A percentile compares a stretch with the other conserved stretches of the same genome.
Conservation (phyloP, 805 yeast genomes). For the Tetrapisispora iriomotensis region DNA sequence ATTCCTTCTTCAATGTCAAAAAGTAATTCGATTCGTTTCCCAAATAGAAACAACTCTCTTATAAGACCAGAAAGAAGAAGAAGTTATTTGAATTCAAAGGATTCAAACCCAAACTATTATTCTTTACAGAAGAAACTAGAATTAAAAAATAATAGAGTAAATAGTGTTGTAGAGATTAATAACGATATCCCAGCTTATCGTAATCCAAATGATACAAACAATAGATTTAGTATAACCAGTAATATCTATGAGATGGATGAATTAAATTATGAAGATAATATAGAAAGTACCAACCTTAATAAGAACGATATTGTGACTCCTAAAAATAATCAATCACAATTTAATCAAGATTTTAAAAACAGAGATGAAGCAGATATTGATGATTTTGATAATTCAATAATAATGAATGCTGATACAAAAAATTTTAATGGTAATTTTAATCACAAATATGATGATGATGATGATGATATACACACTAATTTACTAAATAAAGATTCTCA, state of each 20-base stretch:
- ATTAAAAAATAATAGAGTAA: slow-evolving; percentile 51
- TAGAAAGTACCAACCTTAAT: neutral
- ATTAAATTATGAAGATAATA: neutral
- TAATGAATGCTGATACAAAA: neutral
- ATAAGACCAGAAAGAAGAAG: slow-evolving; percentile 78
- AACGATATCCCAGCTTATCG: neutral
- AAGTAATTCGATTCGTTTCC: slow-evolving; percentile 3
- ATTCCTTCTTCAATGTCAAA: neutral
- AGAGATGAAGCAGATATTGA: neutral
- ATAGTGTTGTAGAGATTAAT: slow-evolving; percentile 6
- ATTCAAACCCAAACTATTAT: slow-evolving; percentile 60
- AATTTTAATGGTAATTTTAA: neutral
- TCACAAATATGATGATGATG: neutral
- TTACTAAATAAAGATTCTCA: neutral
- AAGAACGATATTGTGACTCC: neutral
- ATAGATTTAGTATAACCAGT: slow-evolving; percentile 3
- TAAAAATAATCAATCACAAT: neutral
- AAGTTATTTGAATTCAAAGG: slow-evolving; percentile 38
- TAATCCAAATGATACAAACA: neutral
- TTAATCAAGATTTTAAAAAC: neutral
- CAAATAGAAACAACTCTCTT: slow-evolving; percentile 42
- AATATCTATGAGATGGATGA: slow-evolving; percentile 4
- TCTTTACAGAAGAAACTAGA: slow-evolving; percentile 59
- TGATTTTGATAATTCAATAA: neutral
- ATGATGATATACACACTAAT: neutral